Evolutionary conservation across 257 asterid species (phyloP).

Genomic region (Paulownia fortunei): DNA sequence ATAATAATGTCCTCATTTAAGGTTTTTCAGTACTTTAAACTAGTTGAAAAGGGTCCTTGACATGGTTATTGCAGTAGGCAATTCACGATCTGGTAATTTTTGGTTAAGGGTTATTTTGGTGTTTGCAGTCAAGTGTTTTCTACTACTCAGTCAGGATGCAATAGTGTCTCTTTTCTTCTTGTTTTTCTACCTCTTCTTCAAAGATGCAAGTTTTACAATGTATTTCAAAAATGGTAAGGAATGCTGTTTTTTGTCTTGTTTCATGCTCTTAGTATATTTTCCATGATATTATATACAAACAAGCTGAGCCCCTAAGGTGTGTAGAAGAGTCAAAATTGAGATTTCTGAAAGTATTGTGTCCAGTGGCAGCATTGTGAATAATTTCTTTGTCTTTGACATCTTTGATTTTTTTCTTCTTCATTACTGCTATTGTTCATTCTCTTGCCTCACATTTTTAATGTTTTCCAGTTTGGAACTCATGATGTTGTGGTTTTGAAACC

Average conservation of each 20-base stretch:
- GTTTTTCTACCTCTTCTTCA: background rate
- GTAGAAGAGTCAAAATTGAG: constrained; percentile 5
- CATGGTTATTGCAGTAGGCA: background rate
- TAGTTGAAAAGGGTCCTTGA: background rate
- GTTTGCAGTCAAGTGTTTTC: constrained; percentile 6
- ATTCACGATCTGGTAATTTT: background rate
- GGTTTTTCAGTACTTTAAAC: background rate
- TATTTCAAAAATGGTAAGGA: background rate
- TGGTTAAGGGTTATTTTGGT: constrained; percentile 1
- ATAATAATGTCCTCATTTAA: background rate
- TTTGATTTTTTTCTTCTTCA: background rate
- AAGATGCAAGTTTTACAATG: too few relatives aligned
- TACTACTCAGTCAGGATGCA: background rate
- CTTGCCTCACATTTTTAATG: constrained; percentile 28
- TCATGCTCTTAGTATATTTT: constrained; percentile 1
- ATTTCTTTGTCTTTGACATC: constrained; percentile 11
- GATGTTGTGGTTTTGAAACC: constrained; percentile 89
- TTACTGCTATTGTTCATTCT: background rate
- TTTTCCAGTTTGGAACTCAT: constrained; percentile 84
- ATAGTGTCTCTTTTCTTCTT: background rate
- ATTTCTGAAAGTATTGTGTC: constrained; percentile 17
- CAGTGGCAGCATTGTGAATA: constrained; percentile 25
- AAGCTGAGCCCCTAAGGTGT: background rate
- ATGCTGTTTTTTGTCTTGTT: background rate
- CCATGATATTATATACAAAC: background rate